Base-by-base conservation (phyloP, 2,329 filamentous ascomycete species). In the Aspergillus hiratsukae region DNA sequence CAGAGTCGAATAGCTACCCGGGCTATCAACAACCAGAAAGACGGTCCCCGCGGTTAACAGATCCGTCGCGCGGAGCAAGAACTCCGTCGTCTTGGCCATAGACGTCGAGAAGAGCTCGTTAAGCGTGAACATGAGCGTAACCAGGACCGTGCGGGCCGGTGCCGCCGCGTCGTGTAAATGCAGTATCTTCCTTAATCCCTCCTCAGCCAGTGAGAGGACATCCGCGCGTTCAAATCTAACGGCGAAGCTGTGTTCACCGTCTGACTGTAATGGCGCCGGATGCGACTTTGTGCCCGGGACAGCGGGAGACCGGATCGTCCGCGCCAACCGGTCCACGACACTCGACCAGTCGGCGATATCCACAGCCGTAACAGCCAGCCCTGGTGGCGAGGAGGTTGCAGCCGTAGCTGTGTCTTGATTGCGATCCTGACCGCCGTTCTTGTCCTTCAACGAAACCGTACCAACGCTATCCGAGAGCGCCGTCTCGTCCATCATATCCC, bases 81-180 rank as follows among this genome's bases (percentile, higher is more conserved):
- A 87, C 3, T 79, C 78, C 0, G 93, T 96, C 0, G 93, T 91
- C 63, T 86, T 84, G 2, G 86, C 80, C 25, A 91, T 84, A 1
- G 87, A 90, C 0, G 84, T 80, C 0, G 89, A 88, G 77, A 97
- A 97, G 0, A 99, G 85, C 75, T 99, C 94, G 72, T 97, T 97
- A 49, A 97, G 82, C 0, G 93, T 97, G 79, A 97, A 99, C 75
- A 97, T 84, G 11, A 97, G 76, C 0, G 92, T 96, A 14, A 96
- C 78, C 0, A 97, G 75, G 3, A 81, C 63, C 9, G 81, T 68
- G 7, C 58, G 19, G 35, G 52, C 54, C 2, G 50, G 4, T 8
- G 48, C 4, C 4, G 45, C 27, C 17, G 55, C n/a, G 14, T 29
- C 17, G 8, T 51, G 28, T 40, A 57, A 59, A 45, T 61, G 55